Conservation (phyloP, 306 rosid species). For the Quercus parvula region DNA sequence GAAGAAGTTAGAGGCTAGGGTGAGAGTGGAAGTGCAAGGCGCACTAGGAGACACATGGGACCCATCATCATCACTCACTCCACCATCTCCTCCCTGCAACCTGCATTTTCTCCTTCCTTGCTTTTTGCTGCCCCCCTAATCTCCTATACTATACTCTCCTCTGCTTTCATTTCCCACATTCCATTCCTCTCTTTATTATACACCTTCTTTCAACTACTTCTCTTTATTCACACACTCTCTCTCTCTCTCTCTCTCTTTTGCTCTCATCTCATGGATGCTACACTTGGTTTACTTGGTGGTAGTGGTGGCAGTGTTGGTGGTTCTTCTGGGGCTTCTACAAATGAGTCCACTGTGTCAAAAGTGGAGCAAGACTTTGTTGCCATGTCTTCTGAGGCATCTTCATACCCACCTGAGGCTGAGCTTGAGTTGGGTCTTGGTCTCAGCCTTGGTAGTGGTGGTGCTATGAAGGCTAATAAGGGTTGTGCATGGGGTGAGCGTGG, state of each 20-base stretch:
- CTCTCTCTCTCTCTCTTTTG: background rate
- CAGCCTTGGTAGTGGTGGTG: constrained; percentile 35
- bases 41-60: constrained; percentile 59
- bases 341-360: constrained; percentile 30
- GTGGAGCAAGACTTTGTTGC: constrained; percentile 35
- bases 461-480: constrained; percentile 20
- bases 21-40: constrained; percentile 35
- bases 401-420: constrained; percentile 42
- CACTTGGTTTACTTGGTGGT: constrained; percentile 38
- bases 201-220: background rate
- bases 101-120: background rate
- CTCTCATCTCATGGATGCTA: constrained; percentile 29
- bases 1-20: background rate
- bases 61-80: constrained; percentile 54
- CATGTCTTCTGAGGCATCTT: constrained; percentile 42
- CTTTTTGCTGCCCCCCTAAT: constrained; percentile 10
- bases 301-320: constrained; percentile 18
- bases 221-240: background rate
- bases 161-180: constrained; percentile 1
- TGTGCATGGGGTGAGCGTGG: constrained; percentile 54
- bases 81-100: constrained; percentile 27
- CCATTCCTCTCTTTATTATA: too few species aligned
- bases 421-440: constrained; percentile 57
- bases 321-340: constrained; percentile 39
- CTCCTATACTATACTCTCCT: background rate